Base-by-base conservation (phyloP, 2,329 filamentous ascomycete genomes). In the Fusarium staphyleae region DNA sequence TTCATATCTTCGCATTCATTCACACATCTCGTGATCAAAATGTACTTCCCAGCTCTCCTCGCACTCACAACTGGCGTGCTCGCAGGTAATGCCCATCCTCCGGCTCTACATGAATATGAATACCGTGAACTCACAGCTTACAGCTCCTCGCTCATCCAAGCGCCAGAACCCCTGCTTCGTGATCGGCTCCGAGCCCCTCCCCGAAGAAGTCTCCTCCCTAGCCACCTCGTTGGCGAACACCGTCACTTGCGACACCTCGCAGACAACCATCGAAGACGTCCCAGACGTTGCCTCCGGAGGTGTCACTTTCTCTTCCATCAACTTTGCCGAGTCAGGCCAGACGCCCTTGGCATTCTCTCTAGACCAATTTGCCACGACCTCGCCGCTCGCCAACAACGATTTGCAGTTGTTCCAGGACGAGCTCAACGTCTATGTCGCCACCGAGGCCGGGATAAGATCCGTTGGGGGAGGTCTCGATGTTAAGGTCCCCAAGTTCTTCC, bases 401-500 rank as follows among this genome's bases (percentile, higher is more conserved):
- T 75, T 87, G 12, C 67, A 72, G 5, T 70, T 70, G 15, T 85
- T 86, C 72, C 75, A 84, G 67, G 73, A 83, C 63, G 66, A 76
- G 56, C 75, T 85, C 35, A 78, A 85, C 65, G 78, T 79, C 9
- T 86, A 87, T 63, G 70, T 81, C 3, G 83, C 84, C 0, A 86
- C 84, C 4, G 84, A 86, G 69, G 82, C 81, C 1, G 84, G 81
- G 1, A 74, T 87, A 41, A 75, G 83, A 15, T 81, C 78, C 16
- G 77, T 78, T 6, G 79, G 76, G 9, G 83, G 83, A 2, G 76
- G 66, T 48, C 71, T 86, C 14, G 79, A 75, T 2, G 81, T 86
- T 71, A 86, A 86, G 70, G 80, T 82, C 5, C 84, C 84, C 56
- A 86, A 86, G 70, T 87, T 87, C 78, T 86, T 86, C 69, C 68